Conservation (phyloP, 192 early-diverging fungal genomes). For the Thamnidium elegans region DNA sequence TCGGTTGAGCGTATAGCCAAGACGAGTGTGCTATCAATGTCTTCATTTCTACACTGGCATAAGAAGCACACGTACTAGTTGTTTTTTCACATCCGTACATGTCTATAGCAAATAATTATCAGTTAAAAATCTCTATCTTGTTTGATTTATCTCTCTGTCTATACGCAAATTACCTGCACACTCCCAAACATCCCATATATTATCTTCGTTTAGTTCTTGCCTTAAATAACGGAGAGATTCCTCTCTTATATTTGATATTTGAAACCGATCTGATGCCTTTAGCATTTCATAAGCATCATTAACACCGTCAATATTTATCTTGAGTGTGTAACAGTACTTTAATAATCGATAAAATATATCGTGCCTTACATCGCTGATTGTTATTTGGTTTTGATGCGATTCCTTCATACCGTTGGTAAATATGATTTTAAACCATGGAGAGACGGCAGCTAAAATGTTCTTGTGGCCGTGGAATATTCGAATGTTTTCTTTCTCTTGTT, state of each 20-base stretch:
- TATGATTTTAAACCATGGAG: slow-evolving; percentile 51
- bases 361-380: slow-evolving; percentile 24
- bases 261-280: slow-evolving; percentile 38
- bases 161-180: slow-evolving; percentile 27
- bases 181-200: slow-evolving; percentile 39
- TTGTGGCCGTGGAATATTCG: slow-evolving; percentile 43
- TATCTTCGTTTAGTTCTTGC: slow-evolving; percentile 23
- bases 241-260: slow-evolving; percentile 21
- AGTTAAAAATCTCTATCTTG: not conserved
- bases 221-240: slow-evolving; percentile 29
- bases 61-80: slow-evolving; percentile 25
- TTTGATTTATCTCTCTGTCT: not conserved
- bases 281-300: slow-evolving; percentile 8
- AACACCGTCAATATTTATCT: not conserved
- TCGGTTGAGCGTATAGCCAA: slow-evolving; percentile 28
- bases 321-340: slow-evolving; percentile 19
- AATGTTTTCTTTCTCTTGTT: slow-evolving; percentile 8
- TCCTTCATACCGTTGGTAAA: slow-evolving; percentile 61
- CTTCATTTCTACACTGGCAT: slow-evolving; percentile 20
- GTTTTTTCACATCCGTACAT: slow-evolving; percentile 31
- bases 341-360: slow-evolving; percentile 21
- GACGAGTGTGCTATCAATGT: slow-evolving; percentile 20
- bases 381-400: slow-evolving; percentile 42
- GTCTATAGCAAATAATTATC: not conserved
- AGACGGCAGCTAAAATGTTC: slow-evolving; percentile 46